A percentile compares a stretch with the other conserved stretches of the same genome.
Evolutionary conservation across 1,139 yeast genomes (phyloP).

Genomic region (Taphrina flavorubra): DNA sequence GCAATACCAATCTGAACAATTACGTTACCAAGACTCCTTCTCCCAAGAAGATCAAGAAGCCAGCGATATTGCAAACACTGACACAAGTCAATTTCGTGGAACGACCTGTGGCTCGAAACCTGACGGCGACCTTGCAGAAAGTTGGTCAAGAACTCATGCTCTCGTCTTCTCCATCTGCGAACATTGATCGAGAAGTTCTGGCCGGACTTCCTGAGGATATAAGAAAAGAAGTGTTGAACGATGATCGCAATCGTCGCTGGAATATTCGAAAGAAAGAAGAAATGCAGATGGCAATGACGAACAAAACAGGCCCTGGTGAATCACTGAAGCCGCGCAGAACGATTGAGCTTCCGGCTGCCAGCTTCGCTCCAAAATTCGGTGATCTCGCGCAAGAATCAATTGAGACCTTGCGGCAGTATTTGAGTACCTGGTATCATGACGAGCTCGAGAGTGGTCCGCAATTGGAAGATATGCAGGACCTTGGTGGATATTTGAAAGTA

Average conservation of each 20-base stretch:
- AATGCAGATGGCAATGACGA: background rate
- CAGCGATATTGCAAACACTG: background rate
- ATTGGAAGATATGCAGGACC: slow-evolving; percentile 57
- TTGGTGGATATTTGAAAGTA: slow-evolving; percentile 47
- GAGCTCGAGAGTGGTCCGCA: slow-evolving; percentile 60
- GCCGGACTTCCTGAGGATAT: slow-evolving; percentile 23
- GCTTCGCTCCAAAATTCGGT: background rate
- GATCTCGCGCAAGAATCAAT: slow-evolving; percentile 18
- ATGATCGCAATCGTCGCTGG: slow-evolving; percentile 2
- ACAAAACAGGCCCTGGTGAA: background rate
- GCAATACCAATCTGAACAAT: slow-evolving; percentile 1
- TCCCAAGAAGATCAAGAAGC: slow-evolving; percentile 12
- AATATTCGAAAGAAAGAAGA: slow-evolving; percentile 4
- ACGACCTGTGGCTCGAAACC: slow-evolving; percentile 26
- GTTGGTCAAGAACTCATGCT: slow-evolving; percentile 11
- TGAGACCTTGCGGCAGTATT: background rate
- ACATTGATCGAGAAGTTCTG: slow-evolving; percentile 31
- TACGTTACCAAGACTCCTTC: slow-evolving; percentile 17
- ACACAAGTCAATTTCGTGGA: slow-evolving; percentile 34
- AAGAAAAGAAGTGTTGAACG: slow-evolving; percentile 15
- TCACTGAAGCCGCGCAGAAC: background rate
- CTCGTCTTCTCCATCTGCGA: slow-evolving; percentile 21
- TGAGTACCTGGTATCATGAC: slow-evolving; percentile 22
- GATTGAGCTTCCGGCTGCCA: slow-evolving; percentile 4
- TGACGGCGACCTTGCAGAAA: slow-evolving; percentile 1